These are phyloP conservation scores for Pinguiococcus pyrenoidosus DNA, from an alignment of 108 stramenopile genomes.

Conservation along the genomic window DNA sequence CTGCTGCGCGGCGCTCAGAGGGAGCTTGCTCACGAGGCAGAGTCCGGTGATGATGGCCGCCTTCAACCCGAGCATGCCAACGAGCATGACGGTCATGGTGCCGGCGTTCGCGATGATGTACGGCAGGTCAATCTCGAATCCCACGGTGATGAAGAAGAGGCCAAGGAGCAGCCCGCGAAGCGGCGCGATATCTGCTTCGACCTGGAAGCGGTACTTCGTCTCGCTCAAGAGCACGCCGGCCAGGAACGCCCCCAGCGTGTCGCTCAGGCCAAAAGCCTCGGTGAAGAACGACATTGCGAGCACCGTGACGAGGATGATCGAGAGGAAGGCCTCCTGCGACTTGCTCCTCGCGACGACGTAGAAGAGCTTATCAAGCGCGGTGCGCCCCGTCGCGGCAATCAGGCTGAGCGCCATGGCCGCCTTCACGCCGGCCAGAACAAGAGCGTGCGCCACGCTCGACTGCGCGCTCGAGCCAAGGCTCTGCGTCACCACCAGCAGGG, in stretches of 20 bases:
- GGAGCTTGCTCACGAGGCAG: conserved; percentile 61
- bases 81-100: conserved; percentile 51
- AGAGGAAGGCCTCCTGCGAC: conserved; percentile 84
- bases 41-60: conserved; percentile 55
- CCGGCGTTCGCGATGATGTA: conserved; percentile 56
- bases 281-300: conserved; percentile 82
- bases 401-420: conserved; percentile 65
- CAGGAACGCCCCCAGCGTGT: conserved; percentile 89
- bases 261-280: conserved; percentile 79
- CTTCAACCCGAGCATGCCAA: conserved; percentile 68
- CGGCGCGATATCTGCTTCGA: conserved; percentile 87
- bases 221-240: conserved; percentile 80
- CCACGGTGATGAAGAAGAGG: conserved; percentile 89
- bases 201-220: conserved; percentile 83
- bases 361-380: conserved; percentile 71
- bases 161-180: conserved; percentile 84
- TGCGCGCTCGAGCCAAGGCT: conserved; percentile 71
- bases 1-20: conserved; percentile 58
- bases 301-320: conserved; percentile 73
- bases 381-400: conserved; percentile 59
- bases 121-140: conserved; percentile 77
- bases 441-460: conserved; percentile 53
- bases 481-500: conserved; percentile 79
- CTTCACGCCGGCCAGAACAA: conserved; percentile 66
- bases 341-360: conserved; percentile 59